Evolutionary conservation across 2,329 filamentous ascomycete genomes (phyloP).

Genomic region (Apiospora sp.): DNA sequence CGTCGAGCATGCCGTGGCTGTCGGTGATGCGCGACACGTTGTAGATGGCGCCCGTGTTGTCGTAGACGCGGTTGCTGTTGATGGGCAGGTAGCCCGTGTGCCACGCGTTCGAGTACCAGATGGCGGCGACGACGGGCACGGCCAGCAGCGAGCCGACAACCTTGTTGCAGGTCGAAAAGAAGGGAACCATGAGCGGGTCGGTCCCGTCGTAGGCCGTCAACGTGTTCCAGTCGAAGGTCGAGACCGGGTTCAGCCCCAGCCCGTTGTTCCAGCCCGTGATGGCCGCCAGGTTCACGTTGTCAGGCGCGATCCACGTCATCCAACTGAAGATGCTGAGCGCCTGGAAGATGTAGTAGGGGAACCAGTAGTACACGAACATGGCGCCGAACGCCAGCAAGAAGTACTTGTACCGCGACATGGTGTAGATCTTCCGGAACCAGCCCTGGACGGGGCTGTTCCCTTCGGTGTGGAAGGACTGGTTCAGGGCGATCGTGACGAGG

Average conservation of each 20-base stretch:
- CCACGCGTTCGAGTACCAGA: constrained; percentile 68
- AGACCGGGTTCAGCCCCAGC: constrained; percentile 52
- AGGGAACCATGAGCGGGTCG: constrained; percentile 46
- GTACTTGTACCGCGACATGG: constrained; percentile 53
- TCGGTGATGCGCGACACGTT: constrained; percentile 61
- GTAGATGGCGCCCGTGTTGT: constrained; percentile 62
- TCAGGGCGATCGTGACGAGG: constrained; percentile 56
- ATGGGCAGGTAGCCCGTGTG: constrained; percentile 66
- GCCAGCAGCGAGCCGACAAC: constrained; percentile 64
- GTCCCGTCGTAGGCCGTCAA: constrained; percentile 34
- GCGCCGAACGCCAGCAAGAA: constrained; percentile 51
- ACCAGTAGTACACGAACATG: constrained; percentile 61
- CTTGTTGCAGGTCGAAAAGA: constrained; percentile 69
- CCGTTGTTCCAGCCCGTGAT: constrained; percentile 47
- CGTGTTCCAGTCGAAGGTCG: constrained; percentile 52
- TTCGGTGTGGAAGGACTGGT: constrained; percentile 53
- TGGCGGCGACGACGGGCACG: constrained; percentile 60
- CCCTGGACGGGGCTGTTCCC: constrained; percentile 51
- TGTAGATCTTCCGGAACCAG: constrained; percentile 49
- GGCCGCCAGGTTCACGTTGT: constrained; percentile 56
- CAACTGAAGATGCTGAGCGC: constrained; percentile 57
- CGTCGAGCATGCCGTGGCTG: constrained; percentile 55
- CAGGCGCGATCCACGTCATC: constrained; percentile 56
- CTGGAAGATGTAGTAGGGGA: constrained; percentile 59
- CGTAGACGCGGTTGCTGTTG: constrained; percentile 60